phyloP scores from a whole-genome alignment of 2,329 filamentous ascomycete genomes.

The Ophiocordyceps robertsii region DNA sequence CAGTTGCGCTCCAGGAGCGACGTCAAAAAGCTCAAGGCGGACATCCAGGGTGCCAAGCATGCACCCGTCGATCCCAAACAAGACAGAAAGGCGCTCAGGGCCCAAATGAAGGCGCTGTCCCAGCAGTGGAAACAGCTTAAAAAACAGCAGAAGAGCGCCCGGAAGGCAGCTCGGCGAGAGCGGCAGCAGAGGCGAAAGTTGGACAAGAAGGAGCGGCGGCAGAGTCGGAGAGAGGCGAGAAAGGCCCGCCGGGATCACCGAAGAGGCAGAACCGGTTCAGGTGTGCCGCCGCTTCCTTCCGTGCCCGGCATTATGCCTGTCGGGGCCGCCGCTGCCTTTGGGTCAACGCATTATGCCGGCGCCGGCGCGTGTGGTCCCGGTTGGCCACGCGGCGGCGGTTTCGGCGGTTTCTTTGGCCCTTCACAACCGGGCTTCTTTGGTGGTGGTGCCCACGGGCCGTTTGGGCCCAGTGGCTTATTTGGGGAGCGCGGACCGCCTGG shows the following conservation, averaged over 20 bases:
- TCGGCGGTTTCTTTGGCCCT: no score
- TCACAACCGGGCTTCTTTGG: no score
- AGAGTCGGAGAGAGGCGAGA: conserved; percentile 16
- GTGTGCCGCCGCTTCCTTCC: neutral
- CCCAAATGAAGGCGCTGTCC: conserved; percentile 29
- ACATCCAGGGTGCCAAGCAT: conserved; percentile 27
- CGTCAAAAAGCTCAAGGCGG: conserved; percentile 24
- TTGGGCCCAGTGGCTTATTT: no score
- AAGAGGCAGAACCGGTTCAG: conserved; percentile 7
- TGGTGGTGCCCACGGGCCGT: no score
- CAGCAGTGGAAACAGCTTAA: conserved; percentile 26
- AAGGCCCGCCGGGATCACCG: conserved; percentile 16
- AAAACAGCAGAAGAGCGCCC: conserved; percentile 15
- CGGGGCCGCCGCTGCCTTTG: no score
- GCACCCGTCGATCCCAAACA: neutral
- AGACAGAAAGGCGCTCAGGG: conserved; percentile 22
- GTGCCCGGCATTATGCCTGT: no score
- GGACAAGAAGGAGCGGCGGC: conserved; percentile 19
- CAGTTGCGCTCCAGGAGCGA: conserved; percentile 32
- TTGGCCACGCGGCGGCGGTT: no score
- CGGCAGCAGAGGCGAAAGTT: conserved; percentile 13
- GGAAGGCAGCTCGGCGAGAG: conserved; percentile 17
- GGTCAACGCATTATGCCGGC: no score
- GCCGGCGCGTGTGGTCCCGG: no score
- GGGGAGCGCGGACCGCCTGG: no score